phyloP scores from a whole-genome alignment of 2,329 filamentous ascomycete genomes.

The Alternaria dauci region DNA sequence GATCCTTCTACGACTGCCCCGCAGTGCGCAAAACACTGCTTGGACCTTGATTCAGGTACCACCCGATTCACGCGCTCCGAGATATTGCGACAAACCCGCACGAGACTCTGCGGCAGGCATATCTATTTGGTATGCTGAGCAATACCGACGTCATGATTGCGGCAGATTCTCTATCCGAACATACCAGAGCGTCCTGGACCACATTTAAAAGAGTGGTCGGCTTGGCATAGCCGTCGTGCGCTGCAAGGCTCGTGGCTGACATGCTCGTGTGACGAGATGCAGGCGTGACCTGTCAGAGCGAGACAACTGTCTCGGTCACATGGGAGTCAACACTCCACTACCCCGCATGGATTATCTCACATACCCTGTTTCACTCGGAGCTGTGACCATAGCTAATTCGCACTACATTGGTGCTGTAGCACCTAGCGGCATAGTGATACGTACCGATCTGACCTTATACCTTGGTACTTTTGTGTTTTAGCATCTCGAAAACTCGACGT shows the following conservation, averaged over 20 bases:
- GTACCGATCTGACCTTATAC: not conserved
- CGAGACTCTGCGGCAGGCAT: not conserved
- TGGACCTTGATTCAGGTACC: too few relatives aligned
- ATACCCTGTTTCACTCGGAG: constrained; percentile 9
- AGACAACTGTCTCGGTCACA: constrained; percentile 12
- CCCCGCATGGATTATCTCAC: constrained; percentile 8
- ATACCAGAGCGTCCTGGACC: not conserved
- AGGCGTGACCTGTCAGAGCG: constrained; percentile 15
- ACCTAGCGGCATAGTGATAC: not conserved
- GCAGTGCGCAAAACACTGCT: not conserved
- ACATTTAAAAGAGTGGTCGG: not conserved
- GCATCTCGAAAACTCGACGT: not conserved
- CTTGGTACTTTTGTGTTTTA: not conserved
- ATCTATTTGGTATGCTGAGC: not conserved
- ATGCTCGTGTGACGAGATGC: constrained; percentile 7
- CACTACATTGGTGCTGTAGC: constrained; percentile 13
- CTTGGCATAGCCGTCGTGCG: not conserved
- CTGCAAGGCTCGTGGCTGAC: constrained; percentile 8
- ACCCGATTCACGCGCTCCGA: not conserved
- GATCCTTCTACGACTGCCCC: not conserved
- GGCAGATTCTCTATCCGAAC: not conserved
- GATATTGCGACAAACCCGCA: not conserved
- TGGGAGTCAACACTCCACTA: constrained; percentile 12
- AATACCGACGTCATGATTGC: not conserved
- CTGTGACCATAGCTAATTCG: constrained; percentile 26